phyloP scores from a whole-genome alignment of 176 grass and related monocot genomes.

The Oropetium thomaeum region DNA sequence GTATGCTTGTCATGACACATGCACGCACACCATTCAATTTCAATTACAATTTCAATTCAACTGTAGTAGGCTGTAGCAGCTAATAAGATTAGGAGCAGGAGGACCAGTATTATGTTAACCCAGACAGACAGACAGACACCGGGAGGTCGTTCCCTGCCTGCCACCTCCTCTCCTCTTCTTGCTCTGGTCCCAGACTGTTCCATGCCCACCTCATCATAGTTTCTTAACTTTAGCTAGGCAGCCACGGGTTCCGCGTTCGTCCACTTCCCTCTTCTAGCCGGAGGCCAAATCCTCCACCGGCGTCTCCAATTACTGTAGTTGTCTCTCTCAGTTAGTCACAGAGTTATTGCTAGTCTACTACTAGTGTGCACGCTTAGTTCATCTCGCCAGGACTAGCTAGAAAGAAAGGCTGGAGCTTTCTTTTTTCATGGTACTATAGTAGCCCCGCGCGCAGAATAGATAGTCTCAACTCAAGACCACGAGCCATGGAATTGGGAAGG shows the following conservation, averaged over 20 bases:
- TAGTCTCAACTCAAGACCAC: too few relatives aligned
- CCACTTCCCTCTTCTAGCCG: not conserved
- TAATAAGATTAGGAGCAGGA: not conserved
- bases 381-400: not conserved
- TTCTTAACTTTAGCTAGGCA: conserved; percentile 8
- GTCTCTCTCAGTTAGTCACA: not conserved
- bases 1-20: not conserved
- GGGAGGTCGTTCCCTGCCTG: not conserved
- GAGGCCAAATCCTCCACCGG: conserved; percentile 23
- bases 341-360: not conserved
- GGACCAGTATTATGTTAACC: not conserved
- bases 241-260: not conserved
- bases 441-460: too few relatives aligned
- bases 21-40: not conserved
- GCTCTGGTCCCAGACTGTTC: not conserved
- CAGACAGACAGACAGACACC: too few relatives aligned
- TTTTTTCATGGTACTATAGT: not conserved
- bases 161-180: not conserved
- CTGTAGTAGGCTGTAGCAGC: not conserved
- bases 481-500: not conserved
- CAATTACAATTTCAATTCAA: not conserved
- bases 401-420: not conserved
- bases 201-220: conserved; percentile 1
- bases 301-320: not conserved
- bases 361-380: not conserved